Base-by-base conservation (phyloP, 352 stramenopile species). In the Thalassiosira livingstoniorum region DNA sequence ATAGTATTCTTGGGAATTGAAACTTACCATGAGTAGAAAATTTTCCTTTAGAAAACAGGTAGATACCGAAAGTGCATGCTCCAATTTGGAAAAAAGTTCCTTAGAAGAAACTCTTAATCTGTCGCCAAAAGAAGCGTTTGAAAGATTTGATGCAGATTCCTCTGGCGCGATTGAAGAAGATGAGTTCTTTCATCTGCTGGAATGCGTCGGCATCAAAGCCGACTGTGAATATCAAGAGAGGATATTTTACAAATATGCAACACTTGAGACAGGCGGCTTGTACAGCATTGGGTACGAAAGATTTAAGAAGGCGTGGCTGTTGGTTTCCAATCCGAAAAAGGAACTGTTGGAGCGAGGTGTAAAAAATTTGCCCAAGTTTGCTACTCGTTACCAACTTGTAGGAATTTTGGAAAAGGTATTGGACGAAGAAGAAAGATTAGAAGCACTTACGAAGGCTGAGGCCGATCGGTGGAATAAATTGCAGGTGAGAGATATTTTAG, bases 171-270 rank as follows among this genome's bases (percentile, higher is more conserved):
- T 90, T 31, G 77, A 69, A 34, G 61, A 69, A 29, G 61, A 69
- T 55, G 61, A 69, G n/a, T 69, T 69, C n/a, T 69, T 69, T 25
- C 31, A 57, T 55, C 32, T 98, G 18, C 93, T 98, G n/a, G 96
- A 98, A 83, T 98, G 97, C 67, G 94, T 98, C 68, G 93, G 90
- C 25, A 93, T 98, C 80, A 81, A 84, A 42, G 92, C 97, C 23
- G 96, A 92, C 21, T 95, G 98, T 65, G 90, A 86, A 66, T 97
- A 97, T 78, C 94, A 97, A 58, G 96, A 98, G 67, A 82, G 92
- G 27, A 85, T 98, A 11, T 98, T 98, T 79, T 92, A 90, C 34
- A 96, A 98, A 61, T 98, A 97, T 82, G 96, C 98, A 87, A n/a
- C n/a, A n/a, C n/a, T n/a, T n/a, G n/a, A n/a, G n/a, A 96, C 94